phyloP scores from a whole-genome alignment of 768 basidiomycete species.

The Tylopilus felleus region DNA sequence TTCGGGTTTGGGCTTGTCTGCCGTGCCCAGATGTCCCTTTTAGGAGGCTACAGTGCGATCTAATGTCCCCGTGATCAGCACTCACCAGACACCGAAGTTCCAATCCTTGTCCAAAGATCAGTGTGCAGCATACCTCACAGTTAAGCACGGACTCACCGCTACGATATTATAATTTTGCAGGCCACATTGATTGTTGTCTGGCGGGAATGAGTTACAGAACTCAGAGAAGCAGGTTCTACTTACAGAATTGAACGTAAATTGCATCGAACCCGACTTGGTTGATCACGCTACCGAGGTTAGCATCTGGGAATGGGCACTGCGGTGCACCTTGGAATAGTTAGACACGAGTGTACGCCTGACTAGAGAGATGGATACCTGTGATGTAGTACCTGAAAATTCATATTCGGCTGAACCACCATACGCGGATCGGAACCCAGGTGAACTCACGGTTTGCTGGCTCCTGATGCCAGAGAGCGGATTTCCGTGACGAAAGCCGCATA shows the following conservation, averaged over 20 bases:
- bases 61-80: not conserved
- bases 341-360: not conserved
- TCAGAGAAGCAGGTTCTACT: not conserved
- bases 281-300: conserved; percentile 54
- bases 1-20: conserved; percentile 40
- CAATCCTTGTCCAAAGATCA: conserved; percentile 40
- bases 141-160: conserved; percentile 39
- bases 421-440: not conserved
- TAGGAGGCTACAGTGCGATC: conserved; percentile 8
- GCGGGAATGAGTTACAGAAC: not conserved
- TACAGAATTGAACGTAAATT: conserved; percentile 68
- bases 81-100: conserved; percentile 35
- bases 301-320: conserved; percentile 68
- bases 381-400: conserved; percentile 58
- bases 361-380: conserved; percentile 35
- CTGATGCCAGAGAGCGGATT: conserved; percentile 25
- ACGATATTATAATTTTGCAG: conserved; percentile 49
- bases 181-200: conserved; percentile 45
- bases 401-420: not conserved
- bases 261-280: conserved; percentile 66
- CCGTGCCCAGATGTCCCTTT: conserved; percentile 45
- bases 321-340: conserved; percentile 21
- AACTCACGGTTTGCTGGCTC: conserved; percentile 22
- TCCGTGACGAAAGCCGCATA: conserved; percentile 45
- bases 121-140: not conserved